Percentiles rank a stretch among this genome's conserved stretches.
These are phyloP conservation scores for Pyrenula aspistea DNA, from an alignment of 495 filamentous ascomycete species.

Conservation along the genomic window DNA sequence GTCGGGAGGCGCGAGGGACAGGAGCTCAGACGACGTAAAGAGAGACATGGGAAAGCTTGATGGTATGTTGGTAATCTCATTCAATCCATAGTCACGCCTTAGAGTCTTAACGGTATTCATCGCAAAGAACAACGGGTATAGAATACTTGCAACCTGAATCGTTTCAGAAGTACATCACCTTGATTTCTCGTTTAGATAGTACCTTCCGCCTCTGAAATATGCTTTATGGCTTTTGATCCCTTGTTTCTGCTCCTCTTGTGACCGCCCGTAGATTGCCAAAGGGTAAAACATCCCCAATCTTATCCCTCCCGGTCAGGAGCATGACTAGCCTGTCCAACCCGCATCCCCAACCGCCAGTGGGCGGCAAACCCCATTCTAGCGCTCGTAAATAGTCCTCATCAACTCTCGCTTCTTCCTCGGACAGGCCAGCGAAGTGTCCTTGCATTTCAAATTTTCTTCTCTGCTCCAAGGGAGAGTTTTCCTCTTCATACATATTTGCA, in stretches of 20 bases:
- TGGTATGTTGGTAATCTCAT: no score
- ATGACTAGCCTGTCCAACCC: slow-evolving; percentile 84
- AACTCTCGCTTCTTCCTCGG: slow-evolving; percentile 27
- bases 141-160: no score
- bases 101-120: no score
- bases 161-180: no score
- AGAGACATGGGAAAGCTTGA: no score
- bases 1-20: no score
- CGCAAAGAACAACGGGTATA: no score
- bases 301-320: slow-evolving; percentile 63
- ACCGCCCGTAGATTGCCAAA: slow-evolving; percentile 69
- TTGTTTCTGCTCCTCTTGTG: slow-evolving; percentile 12
- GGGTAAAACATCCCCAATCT: slow-evolving; percentile 71
- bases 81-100: no score
- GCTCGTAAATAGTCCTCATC: slow-evolving; percentile 80
- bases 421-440: slow-evolving; percentile 20
- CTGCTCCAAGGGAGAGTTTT: slow-evolving; percentile 86
- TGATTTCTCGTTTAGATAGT: no score
- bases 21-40: no score
- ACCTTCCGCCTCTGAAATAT: no score
- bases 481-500: slow-evolving; percentile 95
- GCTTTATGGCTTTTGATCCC: no score
- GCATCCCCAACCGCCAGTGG: slow-evolving; percentile 93
- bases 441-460: slow-evolving; percentile 68
- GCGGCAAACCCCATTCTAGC: slow-evolving; percentile 76